Base-by-base conservation (phyloP, 345 rosid species). In the Lumnitzera racemosa region DNA sequence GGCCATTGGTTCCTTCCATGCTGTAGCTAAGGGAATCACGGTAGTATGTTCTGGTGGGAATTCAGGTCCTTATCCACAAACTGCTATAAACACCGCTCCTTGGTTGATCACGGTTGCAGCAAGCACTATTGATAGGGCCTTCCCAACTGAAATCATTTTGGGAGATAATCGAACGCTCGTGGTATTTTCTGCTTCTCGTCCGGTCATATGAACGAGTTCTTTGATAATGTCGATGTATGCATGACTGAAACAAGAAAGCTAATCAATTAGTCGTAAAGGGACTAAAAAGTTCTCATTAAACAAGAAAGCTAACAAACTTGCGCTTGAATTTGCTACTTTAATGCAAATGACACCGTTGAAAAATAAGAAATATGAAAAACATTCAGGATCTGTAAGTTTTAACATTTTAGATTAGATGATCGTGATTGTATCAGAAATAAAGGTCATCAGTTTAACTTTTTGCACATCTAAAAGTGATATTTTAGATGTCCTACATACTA, bases 31-130 rank as follows among this genome's bases (percentile, higher is more conserved):
- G 55, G 81, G 81, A 12, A 57, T 70, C 41, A 47, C 72, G 43
- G 75, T 70, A 57, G 64, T 70, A 15, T 67, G 68, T 52, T 70
- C 78, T 3, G 81, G 64, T 1, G 78, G 81, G 2, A 76, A 73
- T 49, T 55, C 69, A 1, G 78, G 78, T 43, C 77, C 75, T 46
- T 51, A 55, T n/a, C 53, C 64, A 41, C 67, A 66, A 36, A 62
- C 77, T 2, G 51, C 73, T 13, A 53, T 57, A 12, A 70, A 72
- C 52, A 64, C 66, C 24, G 72, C 81, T 3, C 81, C 81, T 0
- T 77, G 81, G 81, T 24, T 72, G 11, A 57, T 73, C 14, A 69
- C 77, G 1, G 81, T 73, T 7, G 81, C 77, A 0, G 74, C 78
- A 24, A 65, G 75, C 61, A 66, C 81, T 15, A 70, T 77, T 11